Base-by-base conservation (phyloP, 495 filamentous ascomycete genomes). In the Clohesyomyces aquaticus region DNA sequence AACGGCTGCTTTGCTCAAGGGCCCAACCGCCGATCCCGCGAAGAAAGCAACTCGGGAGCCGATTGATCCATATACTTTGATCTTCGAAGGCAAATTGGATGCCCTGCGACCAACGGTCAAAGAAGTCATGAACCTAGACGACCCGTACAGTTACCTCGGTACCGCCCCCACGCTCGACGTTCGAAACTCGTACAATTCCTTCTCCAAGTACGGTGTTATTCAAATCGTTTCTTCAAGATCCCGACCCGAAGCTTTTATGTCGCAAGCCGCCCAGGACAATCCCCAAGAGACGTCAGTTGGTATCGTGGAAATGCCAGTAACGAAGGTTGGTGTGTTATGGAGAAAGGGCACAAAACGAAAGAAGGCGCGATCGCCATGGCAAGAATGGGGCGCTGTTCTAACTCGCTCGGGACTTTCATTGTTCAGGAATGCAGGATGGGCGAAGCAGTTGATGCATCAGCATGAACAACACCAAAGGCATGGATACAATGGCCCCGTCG, bases 321-420 rank as follows among this genome's bases (percentile, higher is more conserved):
- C 93, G 52, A 99, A 98, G 74, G 93, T 99, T 54, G 94, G 94
- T 3, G 76, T 96, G 14, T 76, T 99, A 32, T 99, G 95, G 94
- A 87, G 94, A 16, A 99, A 99, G 73, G 92, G 96, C 55, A 77
- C 84, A 11, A 97, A 96, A 75, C 96, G 90, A 77, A 97, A 96
- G 80, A 91, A 91, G 74, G 88, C 91, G 0, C 83, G 95, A 32
- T 96, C 92, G 0, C 95, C 94, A 0, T 99, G 94, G 94, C 91
- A 96, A 67, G 94, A 98, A 78, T 99, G 94, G 94, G 94, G 94
- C 48, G 93, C 92, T 29, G 85, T 99, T 47, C 81, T 99, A 21
- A 99, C 94, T 4, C 88, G 92, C 25, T 93, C 94, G 14, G 93
- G 97, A 69, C 82, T 99, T 45, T 98, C 96, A 75, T 92, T 99